Evolutionary conservation across 2,329 filamentous ascomycete species (phyloP).

Genomic region (Cercospora sesami): DNA sequence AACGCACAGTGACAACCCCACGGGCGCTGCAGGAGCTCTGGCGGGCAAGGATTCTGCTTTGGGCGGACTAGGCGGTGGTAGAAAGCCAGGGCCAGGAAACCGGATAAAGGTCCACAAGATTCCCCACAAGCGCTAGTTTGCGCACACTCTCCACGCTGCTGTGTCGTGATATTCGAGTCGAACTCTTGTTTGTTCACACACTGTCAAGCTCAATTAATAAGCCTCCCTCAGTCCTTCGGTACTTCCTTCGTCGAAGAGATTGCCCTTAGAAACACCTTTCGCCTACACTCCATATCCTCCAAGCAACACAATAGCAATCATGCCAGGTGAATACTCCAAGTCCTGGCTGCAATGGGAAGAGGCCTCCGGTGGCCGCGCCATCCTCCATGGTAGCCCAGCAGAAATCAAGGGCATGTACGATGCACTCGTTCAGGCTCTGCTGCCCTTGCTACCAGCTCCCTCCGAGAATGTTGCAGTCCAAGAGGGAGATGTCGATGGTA

Average conservation of each 20-base stretch:
- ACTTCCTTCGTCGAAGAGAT: background rate
- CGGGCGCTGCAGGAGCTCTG: conserved; percentile 10
- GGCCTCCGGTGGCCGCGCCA: conserved; percentile 26
- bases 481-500: conserved; percentile 30
- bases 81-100: conserved; percentile 5
- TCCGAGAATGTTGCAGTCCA: conserved; percentile 27
- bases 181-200: background rate
- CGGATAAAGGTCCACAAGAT: background rate
- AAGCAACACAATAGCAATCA: conserved; percentile 6
- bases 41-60: conserved; percentile 13
- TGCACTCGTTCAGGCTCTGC: conserved; percentile 21
- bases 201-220: background rate
- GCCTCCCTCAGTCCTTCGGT: background rate
- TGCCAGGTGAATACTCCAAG: conserved; percentile 25
- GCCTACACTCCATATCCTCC: background rate
- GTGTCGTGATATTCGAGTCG: background rate
- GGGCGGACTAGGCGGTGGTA: conserved; percentile 2
- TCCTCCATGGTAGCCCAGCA: conserved; percentile 27
- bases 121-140: background rate
- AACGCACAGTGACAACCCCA: background rate
- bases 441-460: conserved; percentile 23
- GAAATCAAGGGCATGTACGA: conserved; percentile 30
- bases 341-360: conserved; percentile 31
- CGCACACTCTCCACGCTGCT: background rate
- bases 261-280: background rate